phyloP scores from a whole-genome alignment of 306 rosid species.

The Sicyos edulis region DNA sequence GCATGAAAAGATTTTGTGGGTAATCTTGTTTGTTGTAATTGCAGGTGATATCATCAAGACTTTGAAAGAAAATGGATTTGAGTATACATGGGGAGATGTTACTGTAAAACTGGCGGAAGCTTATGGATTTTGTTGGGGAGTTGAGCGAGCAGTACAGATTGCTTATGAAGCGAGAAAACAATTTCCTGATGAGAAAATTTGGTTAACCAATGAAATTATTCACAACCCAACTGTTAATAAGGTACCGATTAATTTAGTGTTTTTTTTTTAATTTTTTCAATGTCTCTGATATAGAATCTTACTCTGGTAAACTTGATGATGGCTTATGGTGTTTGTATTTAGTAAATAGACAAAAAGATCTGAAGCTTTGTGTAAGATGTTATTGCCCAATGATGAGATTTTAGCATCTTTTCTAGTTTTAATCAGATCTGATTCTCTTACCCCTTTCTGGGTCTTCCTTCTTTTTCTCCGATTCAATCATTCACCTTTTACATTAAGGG shows the following conservation, averaged over 20 bases:
- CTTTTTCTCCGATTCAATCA: not conserved
- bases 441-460: not conserved
- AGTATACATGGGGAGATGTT: slow-evolving; percentile 84
- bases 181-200: slow-evolving; percentile 68
- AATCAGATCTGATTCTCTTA: slow-evolving; percentile 2
- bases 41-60: slow-evolving; percentile 83
- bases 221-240: slow-evolving; percentile 92
- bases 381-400: not conserved
- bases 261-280: not conserved
- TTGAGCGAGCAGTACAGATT: slow-evolving; percentile 95
- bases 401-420: not conserved
- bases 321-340: not conserved
- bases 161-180: slow-evolving; percentile 98
- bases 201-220: slow-evolving; percentile 94
- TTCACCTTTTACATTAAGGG: too few relatives aligned
- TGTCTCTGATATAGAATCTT: not conserved
- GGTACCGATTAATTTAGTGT: slow-evolving; percentile 32
- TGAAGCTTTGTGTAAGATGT: not conserved
- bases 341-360: not conserved
- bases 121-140: slow-evolving; percentile 97
- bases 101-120: slow-evolving; percentile 91
- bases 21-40: slow-evolving; percentile 27
- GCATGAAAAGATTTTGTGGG: not conserved
- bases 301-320: slow-evolving; percentile 12
- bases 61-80: slow-evolving; percentile 64